Evolutionary conservation across 2,329 filamentous ascomycete species (phyloP).

Genomic region (Aspergillus quadricinctus): DNA sequence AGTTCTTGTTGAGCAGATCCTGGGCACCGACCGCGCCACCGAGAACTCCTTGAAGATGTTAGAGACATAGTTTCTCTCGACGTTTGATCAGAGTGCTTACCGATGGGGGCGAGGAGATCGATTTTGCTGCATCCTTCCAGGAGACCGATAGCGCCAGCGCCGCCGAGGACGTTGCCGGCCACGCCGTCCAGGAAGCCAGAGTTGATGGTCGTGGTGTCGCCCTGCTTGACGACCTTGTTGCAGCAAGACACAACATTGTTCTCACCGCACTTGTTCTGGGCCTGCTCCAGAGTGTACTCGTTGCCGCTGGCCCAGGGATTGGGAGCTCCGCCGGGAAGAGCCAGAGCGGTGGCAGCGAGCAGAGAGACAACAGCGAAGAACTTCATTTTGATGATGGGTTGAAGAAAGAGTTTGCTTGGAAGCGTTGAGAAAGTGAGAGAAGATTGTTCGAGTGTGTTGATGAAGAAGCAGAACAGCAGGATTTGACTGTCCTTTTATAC

Average conservation of each 20-base stretch:
- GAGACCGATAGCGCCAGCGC: background rate
- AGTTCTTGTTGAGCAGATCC: background rate
- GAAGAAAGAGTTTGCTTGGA: background rate
- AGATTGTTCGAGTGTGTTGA: conserved; percentile 3
- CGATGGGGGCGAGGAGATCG: too few species aligned
- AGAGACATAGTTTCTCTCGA: background rate
- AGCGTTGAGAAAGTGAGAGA: background rate
- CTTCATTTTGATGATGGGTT: conserved; percentile 22
- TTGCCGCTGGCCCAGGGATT: background rate
- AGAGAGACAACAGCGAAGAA: conserved; percentile 21
- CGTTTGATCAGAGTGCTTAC: background rate
- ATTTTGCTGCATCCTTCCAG: conserved; percentile 3
- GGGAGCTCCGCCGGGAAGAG: background rate
- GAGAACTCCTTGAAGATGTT: background rate
- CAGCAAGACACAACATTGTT: conserved; percentile 7
- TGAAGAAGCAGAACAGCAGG: conserved; percentile 1
- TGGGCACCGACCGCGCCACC: background rate
- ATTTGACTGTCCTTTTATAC: conserved; percentile 16
- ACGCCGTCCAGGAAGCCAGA: background rate
- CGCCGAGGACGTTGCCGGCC: background rate
- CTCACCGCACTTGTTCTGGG: conserved; percentile 1
- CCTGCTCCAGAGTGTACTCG: background rate
- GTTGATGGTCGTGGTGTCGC: background rate
- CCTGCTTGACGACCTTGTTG: background rate
- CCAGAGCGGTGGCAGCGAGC: conserved; percentile 14